Evolutionary conservation across 768 basidiomycete genomes (phyloP), one percentile per base, ranked within the genome.

Genomic region (Royoungia palumana): DNA sequence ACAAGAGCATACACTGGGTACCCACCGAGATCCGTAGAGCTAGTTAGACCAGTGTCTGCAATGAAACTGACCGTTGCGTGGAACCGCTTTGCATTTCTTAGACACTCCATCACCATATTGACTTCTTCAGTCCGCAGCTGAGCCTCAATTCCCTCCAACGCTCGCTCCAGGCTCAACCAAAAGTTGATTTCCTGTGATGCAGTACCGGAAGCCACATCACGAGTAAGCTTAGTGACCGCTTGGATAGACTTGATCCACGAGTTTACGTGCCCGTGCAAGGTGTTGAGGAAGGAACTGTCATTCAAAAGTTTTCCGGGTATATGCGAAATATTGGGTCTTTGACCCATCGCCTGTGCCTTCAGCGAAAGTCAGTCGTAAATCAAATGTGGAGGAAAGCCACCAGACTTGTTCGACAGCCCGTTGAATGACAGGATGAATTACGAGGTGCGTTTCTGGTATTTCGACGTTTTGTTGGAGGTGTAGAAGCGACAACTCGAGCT

Each of bases 171-270:
- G 65, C 87, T 89, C 20, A 98, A 75, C 96, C 96, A 98, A 62
- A 99, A 98, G 68, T 98, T 98, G 75, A 99, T 94, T 67, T 98
- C 96, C 63, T 99, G 96, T 0, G 92, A 94, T 2, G 96, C 95
- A 0, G 95, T 98, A 2, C 95, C 95, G 5, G 89, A 90, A 1
- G 85, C 77, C 27, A 98, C 95, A 60, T 98, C 95, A 20, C 96
- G 77, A 2, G 82, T 85, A n/a, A 99, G 81, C 65, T 95, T 96
- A 6, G 96, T 98, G 43, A 98, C 94, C 0, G 87, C 81, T 67
- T 98, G 96, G 47, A 98, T 95, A 25, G 93, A 87, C 70, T 96
- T 96, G 73, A 98, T 96, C 96, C 96, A 99, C 13, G 83, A 77
- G 66, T 98, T 98, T 53, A 98, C 95, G 55, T 97, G 91, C 9